A percentile compares a stretch with the other conserved stretches of the same genome.
Evolutionary conservation across 2,329 filamentous ascomycete species (phyloP).

Genomic region (Beauveria pseudobassiana): DNA sequence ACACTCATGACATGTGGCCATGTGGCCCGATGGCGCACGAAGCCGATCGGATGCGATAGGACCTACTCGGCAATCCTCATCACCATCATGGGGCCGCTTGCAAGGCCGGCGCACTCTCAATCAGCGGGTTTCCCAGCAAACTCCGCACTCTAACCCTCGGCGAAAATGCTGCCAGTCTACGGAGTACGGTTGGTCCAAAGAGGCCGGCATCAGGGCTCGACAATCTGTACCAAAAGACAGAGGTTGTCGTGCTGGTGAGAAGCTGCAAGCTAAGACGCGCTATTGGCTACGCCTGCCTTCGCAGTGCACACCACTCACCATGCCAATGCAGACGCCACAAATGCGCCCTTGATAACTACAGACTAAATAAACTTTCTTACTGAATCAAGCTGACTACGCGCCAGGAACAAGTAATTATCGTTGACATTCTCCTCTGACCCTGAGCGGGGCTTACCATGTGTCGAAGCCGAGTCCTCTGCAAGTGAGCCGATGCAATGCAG

Average conservation of each 20-base stretch:
- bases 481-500: neutral
- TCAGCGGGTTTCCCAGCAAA: neutral
- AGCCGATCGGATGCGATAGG: neutral
- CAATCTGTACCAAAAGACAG: neutral
- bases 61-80: neutral
- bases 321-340: conserved; percentile 5
- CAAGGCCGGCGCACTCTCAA: neutral
- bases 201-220: neutral
- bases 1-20: neutral
- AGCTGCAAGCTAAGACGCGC: neutral
- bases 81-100: neutral
- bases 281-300: neutral
- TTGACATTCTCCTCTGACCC: neutral
- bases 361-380: neutral
- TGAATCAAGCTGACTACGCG: neutral
- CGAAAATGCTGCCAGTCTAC: neutral
- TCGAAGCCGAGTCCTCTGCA: neutral
- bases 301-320: neutral
- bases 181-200: neutral
- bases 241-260: neutral
- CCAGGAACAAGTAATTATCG: conserved; percentile 1
- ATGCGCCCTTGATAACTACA: neutral
- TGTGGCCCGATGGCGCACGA: neutral
- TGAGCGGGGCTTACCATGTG: neutral
- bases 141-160: neutral